Conservation (phyloP, 345 rosid species). For the Boechera divaricarpa region DNA sequence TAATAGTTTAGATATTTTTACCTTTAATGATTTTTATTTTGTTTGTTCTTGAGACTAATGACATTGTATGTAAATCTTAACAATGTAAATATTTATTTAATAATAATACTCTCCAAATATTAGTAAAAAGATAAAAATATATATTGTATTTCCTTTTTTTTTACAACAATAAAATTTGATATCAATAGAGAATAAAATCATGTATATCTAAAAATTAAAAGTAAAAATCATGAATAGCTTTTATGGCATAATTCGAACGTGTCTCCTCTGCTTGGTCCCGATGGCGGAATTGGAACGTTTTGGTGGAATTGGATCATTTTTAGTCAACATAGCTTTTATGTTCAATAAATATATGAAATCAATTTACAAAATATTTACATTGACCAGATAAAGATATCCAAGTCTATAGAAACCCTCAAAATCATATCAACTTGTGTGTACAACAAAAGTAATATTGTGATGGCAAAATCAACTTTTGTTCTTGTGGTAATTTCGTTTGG, state of each 20-base stretch:
- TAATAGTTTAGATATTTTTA: too few species aligned
- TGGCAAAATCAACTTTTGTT: conserved; percentile 27
- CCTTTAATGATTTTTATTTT: too few species aligned
- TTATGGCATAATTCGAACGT: not conserved
- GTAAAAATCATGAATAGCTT: not conserved
- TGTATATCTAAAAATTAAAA: too few species aligned
- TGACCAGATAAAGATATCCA: not conserved
- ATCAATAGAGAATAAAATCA: too few species aligned
- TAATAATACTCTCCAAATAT: too few species aligned
- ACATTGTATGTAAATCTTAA: too few species aligned
- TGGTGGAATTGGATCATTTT: too few species aligned
- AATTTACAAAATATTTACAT: not conserved
- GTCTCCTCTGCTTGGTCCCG: not conserved
- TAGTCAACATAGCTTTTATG: not conserved
- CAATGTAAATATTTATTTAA: too few species aligned
- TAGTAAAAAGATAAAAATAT: too few species aligned
- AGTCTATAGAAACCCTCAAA: conserved; percentile 3
- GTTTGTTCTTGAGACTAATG: too few species aligned
- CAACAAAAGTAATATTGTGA: not conserved
- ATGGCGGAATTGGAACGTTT: too few species aligned
- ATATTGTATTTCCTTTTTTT: too few species aligned
- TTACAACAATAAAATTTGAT: not conserved
- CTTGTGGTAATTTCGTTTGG: conserved; percentile 8
- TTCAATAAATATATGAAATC: not conserved
- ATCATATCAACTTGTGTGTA: not conserved